Conservation (phyloP, 108 stramenopile genomes). For the Pseudonitzschia pungens region DNA sequence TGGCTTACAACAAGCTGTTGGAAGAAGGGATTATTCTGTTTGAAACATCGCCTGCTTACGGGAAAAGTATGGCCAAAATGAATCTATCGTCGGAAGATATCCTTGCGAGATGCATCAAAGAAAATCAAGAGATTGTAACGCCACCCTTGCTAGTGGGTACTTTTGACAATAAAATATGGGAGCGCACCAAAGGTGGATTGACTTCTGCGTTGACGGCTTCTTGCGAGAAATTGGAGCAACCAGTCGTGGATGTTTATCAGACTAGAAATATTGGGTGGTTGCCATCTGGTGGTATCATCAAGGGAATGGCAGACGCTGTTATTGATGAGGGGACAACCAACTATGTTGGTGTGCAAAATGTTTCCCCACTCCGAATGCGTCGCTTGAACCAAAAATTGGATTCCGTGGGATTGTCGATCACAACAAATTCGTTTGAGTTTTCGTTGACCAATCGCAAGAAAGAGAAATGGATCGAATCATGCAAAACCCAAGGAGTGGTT, state of each 20-base stretch:
- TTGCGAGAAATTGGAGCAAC: slow-evolving; percentile 51
- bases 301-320: slow-evolving; percentile 38
- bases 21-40: slow-evolving; percentile 65
- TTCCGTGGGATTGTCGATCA: slow-evolving; percentile 26
- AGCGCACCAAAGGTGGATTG: slow-evolving; percentile 24
- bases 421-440: slow-evolving; percentile 72
- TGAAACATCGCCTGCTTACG: slow-evolving; percentile 73
- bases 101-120: slow-evolving; percentile 46
- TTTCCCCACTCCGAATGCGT: slow-evolving; percentile 33
- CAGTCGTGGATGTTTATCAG: slow-evolving; percentile 59
- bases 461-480: slow-evolving; percentile 62
- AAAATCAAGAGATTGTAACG: slow-evolving; percentile 25
- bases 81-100: slow-evolving; percentile 55
- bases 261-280: slow-evolving; percentile 51
- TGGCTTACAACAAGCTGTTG: slow-evolving; percentile 68
- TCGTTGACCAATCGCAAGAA: slow-evolving; percentile 77
- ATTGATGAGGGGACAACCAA: slow-evolving; percentile 45
- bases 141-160: slow-evolving; percentile 24
- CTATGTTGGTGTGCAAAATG: slow-evolving; percentile 65
- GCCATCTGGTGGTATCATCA: slow-evolving; percentile 42
- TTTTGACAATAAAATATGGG: slow-evolving; percentile 30
- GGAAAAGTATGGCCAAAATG: slow-evolving; percentile 33
- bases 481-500: slow-evolving; percentile 77
- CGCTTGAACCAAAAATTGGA: slow-evolving; percentile 38
- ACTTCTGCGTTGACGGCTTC: slow-evolving; percentile 43